A percentile compares a stretch with the other conserved stretches of the same genome.
Evolutionary conservation across 2,329 filamentous ascomycete species (phyloP).

Genomic region (Hypomyces rosellus): DNA sequence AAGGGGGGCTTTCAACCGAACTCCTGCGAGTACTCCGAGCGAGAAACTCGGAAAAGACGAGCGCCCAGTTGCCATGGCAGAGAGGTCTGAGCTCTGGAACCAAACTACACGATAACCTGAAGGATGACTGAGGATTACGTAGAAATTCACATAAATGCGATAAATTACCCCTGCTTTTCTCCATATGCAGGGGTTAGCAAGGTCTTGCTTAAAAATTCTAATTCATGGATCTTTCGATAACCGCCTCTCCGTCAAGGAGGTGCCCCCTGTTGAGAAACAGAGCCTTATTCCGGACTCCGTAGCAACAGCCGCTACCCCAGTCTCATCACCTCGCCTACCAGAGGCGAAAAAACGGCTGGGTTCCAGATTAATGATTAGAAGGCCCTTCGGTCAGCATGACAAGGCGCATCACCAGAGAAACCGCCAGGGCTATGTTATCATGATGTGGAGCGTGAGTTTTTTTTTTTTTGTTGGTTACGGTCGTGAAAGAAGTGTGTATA

Average conservation of each 20-base stretch:
- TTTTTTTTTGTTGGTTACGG: too few species aligned
- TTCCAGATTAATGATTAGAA: not conserved
- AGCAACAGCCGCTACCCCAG: not conserved
- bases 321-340: not conserved
- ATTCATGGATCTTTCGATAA: too few species aligned
- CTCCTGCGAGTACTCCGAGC: not conserved
- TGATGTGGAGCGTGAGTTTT: too few species aligned
- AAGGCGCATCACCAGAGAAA: not conserved
- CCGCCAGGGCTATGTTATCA: not conserved
- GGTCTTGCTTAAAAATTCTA: too few species aligned
- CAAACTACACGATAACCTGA: not conserved
- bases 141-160: too few species aligned
- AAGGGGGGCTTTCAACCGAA: too few species aligned
- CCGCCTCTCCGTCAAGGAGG: too few species aligned
- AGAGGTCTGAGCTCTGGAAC: conserved; percentile 7
- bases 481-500: too few species aligned
- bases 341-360: not conserved
- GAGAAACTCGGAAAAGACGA: conserved; percentile 17
- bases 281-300: not conserved
- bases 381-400: not conserved
- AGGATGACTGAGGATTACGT: not conserved
- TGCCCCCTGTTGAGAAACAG: too few species aligned
- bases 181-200: too few species aligned
- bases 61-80: not conserved
- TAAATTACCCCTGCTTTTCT: too few species aligned